Base-by-base conservation (phyloP, 2,329 filamentous ascomycete genomes). In the Zymoseptoria ardabiliae region DNA sequence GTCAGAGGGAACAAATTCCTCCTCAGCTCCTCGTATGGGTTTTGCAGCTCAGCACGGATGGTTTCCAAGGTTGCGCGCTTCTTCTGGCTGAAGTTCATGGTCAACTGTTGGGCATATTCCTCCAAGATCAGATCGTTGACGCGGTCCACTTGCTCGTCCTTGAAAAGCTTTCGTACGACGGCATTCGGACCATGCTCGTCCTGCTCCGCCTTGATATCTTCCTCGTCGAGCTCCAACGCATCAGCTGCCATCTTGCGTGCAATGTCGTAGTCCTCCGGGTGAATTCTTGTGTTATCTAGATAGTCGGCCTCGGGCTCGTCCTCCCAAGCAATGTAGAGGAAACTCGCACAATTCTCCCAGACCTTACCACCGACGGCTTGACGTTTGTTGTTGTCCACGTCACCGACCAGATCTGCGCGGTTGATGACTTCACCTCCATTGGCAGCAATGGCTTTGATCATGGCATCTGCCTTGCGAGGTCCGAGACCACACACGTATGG, bases 201-300 rank as follows among this genome's bases (percentile, higher is more conserved):
- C 4, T 88, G 89, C 76, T 97, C 92, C 1, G 89, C 91, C 75
- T 96, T 95, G 72, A 99, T 91, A 69, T 99, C 94, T 77, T 99
- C 94, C 76, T 99, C 94, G 68, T 99, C 94, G 66, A 99, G 82
- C 72, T 97, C 93, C 53, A 99, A 80, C 17, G 94, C 94, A 79
- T 99, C 94, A 3, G 94, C 94, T 20, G 94, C 94, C 88, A 99
- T 97, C 77, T 99, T 99, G 67, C 93, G 90, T 54, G 91, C 94
- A 62, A 99, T 87, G 67, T 99, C 94, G 74, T 99, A 99, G 72
- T 99, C 94, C 78, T 99, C 94, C 1, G 94, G 94, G 70, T 99
- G 94, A 19, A 99, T 91, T 78, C 94, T 89, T 53, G 94, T 99
- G 72, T 94, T 96, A 75, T 99, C 94, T 23, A 99, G 81, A 60